Evolutionary conservation across 2,329 filamentous ascomycete genomes (phyloP).

Genomic region (Trichoderma harzianum): DNA sequence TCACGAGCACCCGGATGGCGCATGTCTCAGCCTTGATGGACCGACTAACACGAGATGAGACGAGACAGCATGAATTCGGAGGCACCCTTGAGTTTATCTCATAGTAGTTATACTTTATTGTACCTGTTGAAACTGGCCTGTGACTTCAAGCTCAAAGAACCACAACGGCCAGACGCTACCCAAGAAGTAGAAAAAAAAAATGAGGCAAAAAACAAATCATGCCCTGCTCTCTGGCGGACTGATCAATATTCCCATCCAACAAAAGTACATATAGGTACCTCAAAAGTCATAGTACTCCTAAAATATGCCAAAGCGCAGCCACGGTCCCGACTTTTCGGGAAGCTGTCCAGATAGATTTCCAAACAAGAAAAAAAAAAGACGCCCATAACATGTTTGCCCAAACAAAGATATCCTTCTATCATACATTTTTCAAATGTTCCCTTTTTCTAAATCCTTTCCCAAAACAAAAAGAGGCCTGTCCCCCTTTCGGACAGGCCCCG

Average conservation of each 20-base stretch:
- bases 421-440: slow-evolving; percentile 15
- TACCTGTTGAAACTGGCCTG: neutral
- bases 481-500: slow-evolving; percentile 3
- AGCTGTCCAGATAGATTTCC: neutral
- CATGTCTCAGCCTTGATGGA: neutral
- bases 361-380: neutral
- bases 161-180: neutral
- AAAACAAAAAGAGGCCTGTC: neutral
- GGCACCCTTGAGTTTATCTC: neutral
- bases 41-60: neutral
- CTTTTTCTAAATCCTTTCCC: slow-evolving; percentile 14
- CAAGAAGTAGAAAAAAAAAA: neutral
- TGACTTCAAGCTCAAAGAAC: neutral
- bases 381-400: slow-evolving; percentile 6
- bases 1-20: neutral
- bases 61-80: neutral
- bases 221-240: neutral
- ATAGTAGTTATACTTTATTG: neutral
- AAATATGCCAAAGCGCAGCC: slow-evolving; percentile 11
- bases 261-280: neutral
- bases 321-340: slow-evolving; percentile 4
- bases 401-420: slow-evolving; percentile 15
- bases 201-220: neutral
- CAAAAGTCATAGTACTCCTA: slow-evolving; percentile 9
- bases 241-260: neutral